phyloP scores from a whole-genome alignment of 352 stramenopile genomes.

The Pythium brachiatum region DNA sequence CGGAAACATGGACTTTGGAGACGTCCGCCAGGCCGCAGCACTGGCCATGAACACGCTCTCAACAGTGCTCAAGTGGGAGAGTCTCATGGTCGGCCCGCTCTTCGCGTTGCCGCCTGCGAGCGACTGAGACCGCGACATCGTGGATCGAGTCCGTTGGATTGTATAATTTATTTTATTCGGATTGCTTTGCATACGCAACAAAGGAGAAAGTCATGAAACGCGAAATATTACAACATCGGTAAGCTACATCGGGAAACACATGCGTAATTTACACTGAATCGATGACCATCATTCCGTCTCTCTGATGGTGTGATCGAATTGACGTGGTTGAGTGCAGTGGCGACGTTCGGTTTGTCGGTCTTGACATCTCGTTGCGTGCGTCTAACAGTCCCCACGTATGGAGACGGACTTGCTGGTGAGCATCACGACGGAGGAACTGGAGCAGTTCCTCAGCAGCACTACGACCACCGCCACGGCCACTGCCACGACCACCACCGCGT shows the following conservation, averaged over 20 bases:
- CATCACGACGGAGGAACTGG: not conserved
- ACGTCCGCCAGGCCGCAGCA: conserved; percentile 37
- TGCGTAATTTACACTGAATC: not conserved
- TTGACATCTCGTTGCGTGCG: no score
- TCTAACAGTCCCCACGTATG: not conserved
- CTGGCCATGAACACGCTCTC: conserved; percentile 70
- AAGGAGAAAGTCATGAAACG: not conserved
- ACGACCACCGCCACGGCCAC: not conserved
- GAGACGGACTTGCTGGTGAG: not conserved
- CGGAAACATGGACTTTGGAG: conserved; percentile 58
- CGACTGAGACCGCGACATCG: not conserved
- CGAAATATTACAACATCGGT: not conserved
- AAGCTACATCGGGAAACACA: no score
- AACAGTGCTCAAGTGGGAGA: conserved; percentile 64
- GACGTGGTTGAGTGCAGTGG: not conserved
- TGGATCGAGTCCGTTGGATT: not conserved
- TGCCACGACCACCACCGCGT: not conserved
- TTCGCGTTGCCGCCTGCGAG: conserved; percentile 41
- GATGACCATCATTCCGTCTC: not conserved
- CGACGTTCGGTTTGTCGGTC: no score
- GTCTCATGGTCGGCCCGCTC: conserved; percentile 52
- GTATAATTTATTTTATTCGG: conserved; percentile 24
- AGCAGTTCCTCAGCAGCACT: not conserved
- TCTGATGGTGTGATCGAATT: not conserved
- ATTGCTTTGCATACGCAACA: not conserved